Conservation (phyloP, 495 filamentous ascomycete genomes). For the Podospora pseudopauciseta region DNA sequence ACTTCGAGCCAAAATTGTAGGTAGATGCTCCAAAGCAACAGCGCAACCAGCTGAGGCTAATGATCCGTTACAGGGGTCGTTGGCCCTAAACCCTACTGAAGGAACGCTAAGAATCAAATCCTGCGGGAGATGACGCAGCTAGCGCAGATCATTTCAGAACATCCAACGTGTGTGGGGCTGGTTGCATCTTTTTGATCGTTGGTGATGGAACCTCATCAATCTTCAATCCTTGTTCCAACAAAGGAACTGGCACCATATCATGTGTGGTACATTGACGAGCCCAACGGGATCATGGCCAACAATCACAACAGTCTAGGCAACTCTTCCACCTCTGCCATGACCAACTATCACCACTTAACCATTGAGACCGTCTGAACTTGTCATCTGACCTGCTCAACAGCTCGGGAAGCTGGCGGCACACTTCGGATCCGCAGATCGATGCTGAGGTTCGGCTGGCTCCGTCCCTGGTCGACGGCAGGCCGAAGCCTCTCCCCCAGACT, state of each 20-base stretch:
- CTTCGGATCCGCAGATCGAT: background rate
- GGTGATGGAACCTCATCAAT: background rate
- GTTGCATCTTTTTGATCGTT: background rate
- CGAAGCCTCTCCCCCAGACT: background rate
- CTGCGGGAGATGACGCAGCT: conserved; percentile 1
- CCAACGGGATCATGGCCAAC: too few species aligned
- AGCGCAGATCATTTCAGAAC: conserved; percentile 10
- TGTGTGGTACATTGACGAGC: too few species aligned
- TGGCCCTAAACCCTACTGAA: background rate
- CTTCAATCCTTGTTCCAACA: background rate
- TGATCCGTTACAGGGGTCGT: background rate
- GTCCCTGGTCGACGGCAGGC: background rate
- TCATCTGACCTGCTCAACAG: background rate
- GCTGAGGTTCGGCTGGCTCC: background rate
- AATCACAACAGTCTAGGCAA: background rate
- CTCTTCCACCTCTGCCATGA: background rate
- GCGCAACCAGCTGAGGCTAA: background rate
- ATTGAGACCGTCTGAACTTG: background rate
- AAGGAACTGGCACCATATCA: background rate
- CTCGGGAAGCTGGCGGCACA: background rate
- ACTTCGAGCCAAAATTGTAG: background rate
- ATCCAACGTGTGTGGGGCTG: background rate
- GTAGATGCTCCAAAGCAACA: too few species aligned
- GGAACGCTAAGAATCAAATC: background rate
- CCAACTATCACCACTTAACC: background rate